Evolutionary conservation across 257 asterid species (phyloP).

Genomic region (Oldenlandia corymbosa): DNA sequence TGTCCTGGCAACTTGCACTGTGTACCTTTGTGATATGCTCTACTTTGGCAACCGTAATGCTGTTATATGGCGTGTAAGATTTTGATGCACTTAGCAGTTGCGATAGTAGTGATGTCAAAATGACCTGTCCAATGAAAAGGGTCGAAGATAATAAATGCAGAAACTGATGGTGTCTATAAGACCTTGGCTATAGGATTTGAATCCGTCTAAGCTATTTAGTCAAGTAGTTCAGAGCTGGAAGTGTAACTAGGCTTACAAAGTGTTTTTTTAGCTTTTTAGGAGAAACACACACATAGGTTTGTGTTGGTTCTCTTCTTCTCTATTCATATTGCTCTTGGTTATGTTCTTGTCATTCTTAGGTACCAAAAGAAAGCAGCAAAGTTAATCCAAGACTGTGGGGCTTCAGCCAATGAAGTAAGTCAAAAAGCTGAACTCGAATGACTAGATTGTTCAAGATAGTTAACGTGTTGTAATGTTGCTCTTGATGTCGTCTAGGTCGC

Average conservation of each 20-base stretch:
- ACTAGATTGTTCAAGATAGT: neutral
- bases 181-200: neutral
- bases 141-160: neutral
- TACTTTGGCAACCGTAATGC: slow-evolving; percentile 66
- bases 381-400: slow-evolving; percentile 81
- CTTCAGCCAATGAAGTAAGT: slow-evolving; percentile 86
- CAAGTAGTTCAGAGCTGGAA: neutral
- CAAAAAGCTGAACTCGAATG: slow-evolving; percentile 15
- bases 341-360: slow-evolving; percentile 33
- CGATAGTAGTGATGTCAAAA: neutral
- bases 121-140: neutral
- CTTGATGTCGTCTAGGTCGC: slow-evolving; percentile 58
- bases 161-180: neutral
- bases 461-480: slow-evolving; percentile 13
- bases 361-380: slow-evolving; percentile 92
- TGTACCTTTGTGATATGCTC: slow-evolving; percentile 72
- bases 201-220: neutral
- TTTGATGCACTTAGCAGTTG: slow-evolving; percentile 17
- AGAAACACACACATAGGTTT: neutral
- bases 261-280: neutral
- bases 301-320: neutral
- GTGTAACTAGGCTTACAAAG: neutral
- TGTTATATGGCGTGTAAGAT: slow-evolving; percentile 85
- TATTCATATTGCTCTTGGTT: slow-evolving; percentile 3
- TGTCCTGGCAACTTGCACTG: slow-evolving; percentile 89